These are phyloP conservation scores for Phytophthora citrophthora DNA, from an alignment of 352 stramenopile genomes.

Conservation along the genomic window DNA sequence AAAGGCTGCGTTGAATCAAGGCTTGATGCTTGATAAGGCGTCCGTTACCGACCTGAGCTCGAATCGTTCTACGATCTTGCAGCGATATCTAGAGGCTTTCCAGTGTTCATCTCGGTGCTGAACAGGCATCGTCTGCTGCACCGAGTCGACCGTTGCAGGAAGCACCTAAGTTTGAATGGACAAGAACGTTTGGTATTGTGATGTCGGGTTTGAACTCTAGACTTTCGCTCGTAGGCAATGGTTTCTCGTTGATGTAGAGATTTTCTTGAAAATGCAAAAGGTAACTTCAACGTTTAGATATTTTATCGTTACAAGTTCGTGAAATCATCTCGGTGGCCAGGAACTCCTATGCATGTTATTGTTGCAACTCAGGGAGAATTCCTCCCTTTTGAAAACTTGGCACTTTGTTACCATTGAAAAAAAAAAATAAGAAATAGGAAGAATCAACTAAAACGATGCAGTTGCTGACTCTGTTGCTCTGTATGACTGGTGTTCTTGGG, in stretches of 20 bases:
- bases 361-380: background rate
- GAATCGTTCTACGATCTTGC: background rate
- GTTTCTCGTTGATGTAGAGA: background rate
- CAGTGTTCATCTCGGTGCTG: background rate
- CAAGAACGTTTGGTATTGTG: background rate
- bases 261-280: background rate
- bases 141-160: background rate
- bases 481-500: background rate
- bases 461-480: slow-evolving; percentile 19
- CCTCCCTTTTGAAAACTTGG: too few species aligned
- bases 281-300: slow-evolving; percentile 3
- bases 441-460: background rate
- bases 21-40: too few species aligned
- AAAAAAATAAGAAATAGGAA: slow-evolving; percentile 30
- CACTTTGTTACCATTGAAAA: too few species aligned
- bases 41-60: background rate
- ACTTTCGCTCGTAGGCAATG: background rate
- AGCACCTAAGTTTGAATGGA: background rate
- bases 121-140: slow-evolving; percentile 8
- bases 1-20: too few species aligned
- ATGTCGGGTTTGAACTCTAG: background rate
- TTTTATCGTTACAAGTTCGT: background rate
- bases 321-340: slow-evolving; percentile 5
- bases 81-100: slow-evolving; percentile 1
- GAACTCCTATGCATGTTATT: too few species aligned